Conservation (phyloP, 179 eudicot genomes). For the Heliamphora pulchella region DNA sequence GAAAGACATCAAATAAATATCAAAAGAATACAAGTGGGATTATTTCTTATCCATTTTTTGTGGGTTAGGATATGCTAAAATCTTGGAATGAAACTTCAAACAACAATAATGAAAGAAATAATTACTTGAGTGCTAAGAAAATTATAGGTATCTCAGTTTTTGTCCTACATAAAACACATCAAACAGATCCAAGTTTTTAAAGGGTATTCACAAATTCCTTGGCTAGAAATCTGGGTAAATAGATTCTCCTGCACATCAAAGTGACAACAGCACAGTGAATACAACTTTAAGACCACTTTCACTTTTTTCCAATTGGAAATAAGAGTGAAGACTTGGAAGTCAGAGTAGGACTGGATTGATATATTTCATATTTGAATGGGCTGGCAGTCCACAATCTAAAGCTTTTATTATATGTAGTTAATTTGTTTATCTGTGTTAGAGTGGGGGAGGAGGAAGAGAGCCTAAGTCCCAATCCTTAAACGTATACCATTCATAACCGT, state of each 20-base stretch:
- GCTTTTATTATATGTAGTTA: background rate
- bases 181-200: background rate
- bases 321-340: background rate
- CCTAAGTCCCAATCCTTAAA: no score
- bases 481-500: background rate
- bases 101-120: background rate
- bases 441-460: no score
- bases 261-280: background rate
- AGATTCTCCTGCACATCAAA: background rate
- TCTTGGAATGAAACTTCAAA: background rate
- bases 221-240: background rate
- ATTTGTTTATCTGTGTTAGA: background rate
- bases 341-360: background rate
- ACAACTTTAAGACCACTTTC: background rate
- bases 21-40: background rate
- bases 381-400: background rate
- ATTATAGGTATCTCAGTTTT: background rate
- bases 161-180: background rate
- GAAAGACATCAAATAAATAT: background rate
- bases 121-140: background rate
- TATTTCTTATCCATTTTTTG: background rate
- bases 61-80: background rate
- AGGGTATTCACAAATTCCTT: background rate
- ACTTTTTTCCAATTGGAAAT: background rate
- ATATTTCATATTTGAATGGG: background rate